Evolutionary conservation across 2,329 filamentous ascomycete genomes (phyloP).

Genomic region (Arthrocladium fulminans): DNA sequence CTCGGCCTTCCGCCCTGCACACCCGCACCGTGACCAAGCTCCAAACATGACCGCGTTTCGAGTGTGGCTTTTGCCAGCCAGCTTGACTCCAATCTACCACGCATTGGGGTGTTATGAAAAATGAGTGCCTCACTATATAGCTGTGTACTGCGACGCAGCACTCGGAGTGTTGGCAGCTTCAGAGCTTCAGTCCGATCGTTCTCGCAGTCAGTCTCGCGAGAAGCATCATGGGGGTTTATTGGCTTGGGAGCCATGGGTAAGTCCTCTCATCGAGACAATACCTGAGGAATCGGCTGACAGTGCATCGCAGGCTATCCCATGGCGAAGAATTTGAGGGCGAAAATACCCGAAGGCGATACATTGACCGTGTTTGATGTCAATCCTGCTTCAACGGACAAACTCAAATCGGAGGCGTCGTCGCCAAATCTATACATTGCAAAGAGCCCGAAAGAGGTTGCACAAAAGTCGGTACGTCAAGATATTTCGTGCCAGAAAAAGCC

Average conservation of each 20-base stretch:
- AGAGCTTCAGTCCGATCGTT: constrained; percentile 28
- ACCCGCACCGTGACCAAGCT: too few species aligned
- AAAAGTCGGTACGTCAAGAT: constrained; percentile 52
- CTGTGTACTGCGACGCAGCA: constrained; percentile 5
- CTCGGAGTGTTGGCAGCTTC: not conserved
- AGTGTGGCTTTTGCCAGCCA: constrained; percentile 3
- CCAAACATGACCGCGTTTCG: constrained; percentile 1
- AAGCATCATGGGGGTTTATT: constrained; percentile 51
- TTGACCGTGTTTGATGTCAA: constrained; percentile 61
- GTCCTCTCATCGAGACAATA: constrained; percentile 18
- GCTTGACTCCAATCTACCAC: not conserved
- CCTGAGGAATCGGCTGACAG: constrained; percentile 10
- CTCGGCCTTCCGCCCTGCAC: too few species aligned
- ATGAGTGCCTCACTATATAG: constrained; percentile 5
- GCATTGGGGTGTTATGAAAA: not conserved
- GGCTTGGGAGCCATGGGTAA: constrained; percentile 54
- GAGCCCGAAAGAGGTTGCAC: constrained; percentile 53
- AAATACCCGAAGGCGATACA: constrained; percentile 54
- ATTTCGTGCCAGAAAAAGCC: not conserved
- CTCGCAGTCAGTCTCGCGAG: constrained; percentile 37
- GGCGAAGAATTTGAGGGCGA: constrained; percentile 61
- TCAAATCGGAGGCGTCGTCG: constrained; percentile 46
- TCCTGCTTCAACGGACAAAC: constrained; percentile 45
- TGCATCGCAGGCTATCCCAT: constrained; percentile 54
- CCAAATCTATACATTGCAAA: constrained; percentile 48